These are phyloP conservation scores for Pythium plurisporium DNA, from an alignment of 352 stramenopile species.

Conservation along the genomic window DNA sequence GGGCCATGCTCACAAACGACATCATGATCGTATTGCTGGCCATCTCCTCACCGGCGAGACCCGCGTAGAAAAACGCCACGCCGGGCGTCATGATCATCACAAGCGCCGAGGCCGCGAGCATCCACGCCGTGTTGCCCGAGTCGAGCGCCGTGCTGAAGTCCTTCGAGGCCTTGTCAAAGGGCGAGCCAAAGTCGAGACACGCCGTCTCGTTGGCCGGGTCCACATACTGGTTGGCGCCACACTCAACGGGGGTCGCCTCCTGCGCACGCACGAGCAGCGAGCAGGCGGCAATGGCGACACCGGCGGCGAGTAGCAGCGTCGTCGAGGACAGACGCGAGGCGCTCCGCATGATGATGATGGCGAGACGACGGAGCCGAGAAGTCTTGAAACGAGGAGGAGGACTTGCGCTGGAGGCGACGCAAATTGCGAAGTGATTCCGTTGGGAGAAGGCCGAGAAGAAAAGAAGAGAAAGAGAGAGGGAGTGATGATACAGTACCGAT, in stretches of 20 bases:
- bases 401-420: slow-evolving; percentile 7
- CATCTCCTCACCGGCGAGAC: slow-evolving; percentile 62
- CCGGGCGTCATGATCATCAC: slow-evolving; percentile 52
- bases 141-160: slow-evolving; percentile 22
- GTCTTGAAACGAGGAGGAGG: background rate
- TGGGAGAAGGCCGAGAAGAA: background rate
- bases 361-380: background rate
- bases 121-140: slow-evolving; percentile 47
- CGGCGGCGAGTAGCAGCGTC: slow-evolving; percentile 7
- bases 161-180: slow-evolving; percentile 19
- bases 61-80: slow-evolving; percentile 70
- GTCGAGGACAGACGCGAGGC: background rate
- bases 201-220: slow-evolving; percentile 1
- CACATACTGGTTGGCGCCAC: slow-evolving; percentile 16
- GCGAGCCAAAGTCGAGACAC: slow-evolving; percentile 26
- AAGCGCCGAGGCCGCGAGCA: slow-evolving; percentile 30
- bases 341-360: slow-evolving; percentile 7
- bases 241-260: slow-evolving; percentile 1
- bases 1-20: slow-evolving; percentile 67
- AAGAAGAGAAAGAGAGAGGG: background rate
- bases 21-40: slow-evolving; percentile 81
- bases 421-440: slow-evolving; percentile 14
- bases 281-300: background rate
- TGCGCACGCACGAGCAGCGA: slow-evolving; percentile 7
- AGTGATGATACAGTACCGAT: background rate